phyloP scores from a whole-genome alignment of 371 early-diverging fungal genomes.

The Rhizopus delemar region DNA sequence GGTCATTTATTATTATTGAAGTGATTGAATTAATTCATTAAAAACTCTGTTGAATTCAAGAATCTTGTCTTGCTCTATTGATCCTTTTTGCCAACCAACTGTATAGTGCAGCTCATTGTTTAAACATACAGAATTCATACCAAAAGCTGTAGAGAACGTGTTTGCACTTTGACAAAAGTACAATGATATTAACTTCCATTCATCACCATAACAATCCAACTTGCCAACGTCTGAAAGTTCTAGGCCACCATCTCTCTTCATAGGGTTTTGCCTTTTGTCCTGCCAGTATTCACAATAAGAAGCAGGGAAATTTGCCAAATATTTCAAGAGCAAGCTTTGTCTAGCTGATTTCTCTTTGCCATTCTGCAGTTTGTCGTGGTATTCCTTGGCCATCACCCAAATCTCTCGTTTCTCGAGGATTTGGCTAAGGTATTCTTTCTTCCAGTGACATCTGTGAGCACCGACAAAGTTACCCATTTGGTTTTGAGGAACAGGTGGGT shows the following conservation, averaged over 20 bases:
- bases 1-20: no score
- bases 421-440: conserved; percentile 2
- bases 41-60: conserved; percentile 4
- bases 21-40: background rate
- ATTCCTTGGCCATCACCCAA: conserved; percentile 33
- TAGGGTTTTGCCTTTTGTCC: conserved; percentile 17
- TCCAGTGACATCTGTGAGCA: conserved; percentile 23
- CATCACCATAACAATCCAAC: conserved; percentile 7
- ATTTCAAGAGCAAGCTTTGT: conserved; percentile 22
- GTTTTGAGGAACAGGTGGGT: conserved; percentile 29
- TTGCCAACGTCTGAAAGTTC: conserved; percentile 47
- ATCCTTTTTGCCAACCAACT: conserved; percentile 38
- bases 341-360: conserved; percentile 23
- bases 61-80: conserved; percentile 16
- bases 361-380: conserved; percentile 21
- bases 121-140: conserved; percentile 28
- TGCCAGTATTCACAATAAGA: conserved; percentile 33
- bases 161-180: conserved; percentile 47
- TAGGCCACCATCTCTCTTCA: conserved; percentile 42
- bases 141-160: conserved; percentile 23
- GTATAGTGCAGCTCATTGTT: conserved; percentile 24
- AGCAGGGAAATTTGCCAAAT: conserved; percentile 30
- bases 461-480: conserved; percentile 50
- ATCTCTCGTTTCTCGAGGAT: conserved; percentile 6
- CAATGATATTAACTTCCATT: conserved; percentile 21